Evolutionary conservation across 768 basidiomycete genomes (phyloP).

Genomic region (Hypholoma fasciculare): DNA sequence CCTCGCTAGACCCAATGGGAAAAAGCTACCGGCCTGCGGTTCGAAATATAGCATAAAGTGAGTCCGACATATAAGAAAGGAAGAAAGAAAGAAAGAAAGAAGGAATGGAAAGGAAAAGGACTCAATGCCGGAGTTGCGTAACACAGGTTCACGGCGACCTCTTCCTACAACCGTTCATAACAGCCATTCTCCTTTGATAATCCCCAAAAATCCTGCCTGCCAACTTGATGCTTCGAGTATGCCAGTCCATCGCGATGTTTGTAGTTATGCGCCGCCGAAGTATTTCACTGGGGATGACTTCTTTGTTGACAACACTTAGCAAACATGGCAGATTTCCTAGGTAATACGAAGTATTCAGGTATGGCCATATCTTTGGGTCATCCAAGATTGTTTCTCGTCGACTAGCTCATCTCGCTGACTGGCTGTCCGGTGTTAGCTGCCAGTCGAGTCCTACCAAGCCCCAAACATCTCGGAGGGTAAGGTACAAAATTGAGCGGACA

Average conservation of each 20-base stretch:
- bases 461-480: too few species aligned
- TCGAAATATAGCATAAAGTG: background rate
- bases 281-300: background rate
- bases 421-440: too few species aligned
- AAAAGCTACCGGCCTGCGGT: background rate
- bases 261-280: background rate
- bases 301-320: background rate
- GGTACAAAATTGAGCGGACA: too few species aligned
- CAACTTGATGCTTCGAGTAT: slow-evolving; percentile 5
- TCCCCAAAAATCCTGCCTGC: slow-evolving; percentile 13
- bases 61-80: too few species aligned
- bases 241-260: slow-evolving; percentile 11
- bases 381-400: background rate
- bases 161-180: background rate
- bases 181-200: slow-evolving; percentile 7
- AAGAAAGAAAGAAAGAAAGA: too few species aligned
- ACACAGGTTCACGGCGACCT: too few species aligned
- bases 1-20: background rate
- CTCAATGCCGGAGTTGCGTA: background rate
- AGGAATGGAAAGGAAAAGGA: background rate
- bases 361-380: slow-evolving; percentile 6
- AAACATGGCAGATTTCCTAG: slow-evolving; percentile 14
- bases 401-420: too few species aligned
- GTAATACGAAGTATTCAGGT: slow-evolving; percentile 8
- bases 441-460: too few species aligned